Evolutionary conservation across 805 yeast species (phyloP), one percentile per base, ranked within the genome.

Genomic region (Candida silvicultrix): DNA sequence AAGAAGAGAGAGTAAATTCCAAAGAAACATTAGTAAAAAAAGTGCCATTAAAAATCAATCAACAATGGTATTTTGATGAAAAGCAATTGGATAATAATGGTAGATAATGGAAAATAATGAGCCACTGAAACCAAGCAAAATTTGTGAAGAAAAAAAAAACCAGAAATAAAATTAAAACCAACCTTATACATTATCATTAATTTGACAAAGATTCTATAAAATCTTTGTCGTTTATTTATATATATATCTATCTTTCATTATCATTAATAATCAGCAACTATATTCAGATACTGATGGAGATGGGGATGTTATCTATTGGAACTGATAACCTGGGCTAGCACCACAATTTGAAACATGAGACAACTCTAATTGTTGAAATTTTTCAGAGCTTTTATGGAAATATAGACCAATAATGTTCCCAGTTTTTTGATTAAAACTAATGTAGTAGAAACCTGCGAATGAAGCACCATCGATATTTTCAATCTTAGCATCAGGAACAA

Each of bases 391-490:
- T 53, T 78, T 75, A 63, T 89, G 95, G 68, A 81, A 90, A 63
- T 90, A 90, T 41, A 85, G 74, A 4, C 98, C 98, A 41, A 77
- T 73, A 22, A 90, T 78, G 7, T 79, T 68, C 7, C 97, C 97
- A 2, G 83, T 80, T 7, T 70, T 49, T 58, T 88, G 90, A 63
- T 86, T 86, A 56, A 89, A 81, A 38, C 89, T 87, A 25, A 89
- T 78, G 61, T 89, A 90, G 64, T 90, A 90, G 61, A 89, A 89
- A 0, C 98, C 98, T 38, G 89, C 96, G 63, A 83, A 90, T 2
- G 95, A 85, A 0, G 96, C 97, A 15, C 74, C 74, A 41, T 66
- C 68, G 77, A 92, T 52, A 68, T 70, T 47, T 77, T 56, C 62
- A 12, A 58, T 37, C 31, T 77, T 46, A 68, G 89, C 81, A 65